Percentiles rank a stretch among this genome's conserved stretches.
These are phyloP conservation scores for Curvularia verruculosa DNA, from an alignment of 2,329 filamentous ascomycete species.

Conservation along the genomic window DNA sequence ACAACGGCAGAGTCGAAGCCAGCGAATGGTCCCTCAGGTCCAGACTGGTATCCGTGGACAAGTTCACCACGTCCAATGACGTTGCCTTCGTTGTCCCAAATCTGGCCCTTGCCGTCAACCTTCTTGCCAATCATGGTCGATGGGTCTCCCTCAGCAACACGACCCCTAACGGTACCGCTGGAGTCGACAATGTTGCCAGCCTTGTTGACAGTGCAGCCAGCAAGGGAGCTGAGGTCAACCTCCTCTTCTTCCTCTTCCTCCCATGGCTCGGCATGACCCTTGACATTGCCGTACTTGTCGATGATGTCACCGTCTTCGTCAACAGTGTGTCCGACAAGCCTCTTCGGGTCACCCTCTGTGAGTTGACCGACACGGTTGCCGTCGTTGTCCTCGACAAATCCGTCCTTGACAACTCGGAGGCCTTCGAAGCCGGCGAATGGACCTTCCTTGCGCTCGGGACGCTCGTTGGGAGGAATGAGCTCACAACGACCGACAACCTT, in stretches of 20 bases:
- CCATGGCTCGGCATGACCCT: slow-evolving; percentile 64
- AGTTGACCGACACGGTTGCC: slow-evolving; percentile 77
- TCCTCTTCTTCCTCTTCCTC: slow-evolving; percentile 57
- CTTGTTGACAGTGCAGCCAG: slow-evolving; percentile 69
- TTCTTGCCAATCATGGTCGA: slow-evolving; percentile 64
- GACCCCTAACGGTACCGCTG: slow-evolving; percentile 64
- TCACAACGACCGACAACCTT: slow-evolving; percentile 64
- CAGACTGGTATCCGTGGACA: slow-evolving; percentile 57
- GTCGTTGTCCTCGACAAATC: slow-evolving; percentile 77
- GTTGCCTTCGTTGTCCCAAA: slow-evolving; percentile 68
- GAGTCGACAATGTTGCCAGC: slow-evolving; percentile 66
- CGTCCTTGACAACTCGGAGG: slow-evolving; percentile 71
- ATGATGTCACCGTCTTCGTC: slow-evolving; percentile 84
- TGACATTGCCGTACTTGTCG: slow-evolving; percentile 73
- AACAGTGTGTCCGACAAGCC: slow-evolving; percentile 73
- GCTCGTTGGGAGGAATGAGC: slow-evolving; percentile 63
- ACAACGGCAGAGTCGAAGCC: slow-evolving; percentile 64
- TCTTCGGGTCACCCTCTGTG: slow-evolving; percentile 72
- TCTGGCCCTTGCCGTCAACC: slow-evolving; percentile 67
- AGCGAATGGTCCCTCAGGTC: slow-evolving; percentile 64
- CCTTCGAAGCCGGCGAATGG: slow-evolving; percentile 71
- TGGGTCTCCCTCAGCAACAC: slow-evolving; percentile 63
- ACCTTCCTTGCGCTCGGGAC: slow-evolving; percentile 64
- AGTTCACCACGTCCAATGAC: slow-evolving; percentile 66
- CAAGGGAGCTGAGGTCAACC: slow-evolving; percentile 64